These are phyloP conservation scores for Teratosphaeria zuluensis DNA, from an alignment of 2,329 filamentous ascomycete genomes.

Conservation along the genomic window DNA sequence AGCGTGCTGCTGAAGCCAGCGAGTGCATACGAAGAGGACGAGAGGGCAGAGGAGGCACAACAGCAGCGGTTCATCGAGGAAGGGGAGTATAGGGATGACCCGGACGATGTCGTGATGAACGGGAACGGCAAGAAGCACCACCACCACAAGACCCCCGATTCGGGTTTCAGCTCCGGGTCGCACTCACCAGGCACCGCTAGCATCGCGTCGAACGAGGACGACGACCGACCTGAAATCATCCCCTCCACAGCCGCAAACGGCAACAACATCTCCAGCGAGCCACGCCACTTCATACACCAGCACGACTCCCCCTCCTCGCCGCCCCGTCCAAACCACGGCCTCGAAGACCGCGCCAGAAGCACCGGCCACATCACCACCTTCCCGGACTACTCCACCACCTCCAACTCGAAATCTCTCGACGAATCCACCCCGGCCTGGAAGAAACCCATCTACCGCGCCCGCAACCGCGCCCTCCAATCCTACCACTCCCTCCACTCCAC, in stretches of 20 bases:
- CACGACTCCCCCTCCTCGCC: slow-evolving; percentile 20
- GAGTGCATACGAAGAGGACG: slow-evolving; percentile 58
- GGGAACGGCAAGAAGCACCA: background rate
- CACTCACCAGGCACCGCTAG: slow-evolving; percentile 31
- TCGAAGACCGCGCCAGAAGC: slow-evolving; percentile 25
- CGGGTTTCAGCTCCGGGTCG: slow-evolving; percentile 38
- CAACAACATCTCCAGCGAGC: slow-evolving; percentile 32
- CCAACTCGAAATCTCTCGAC: slow-evolving; percentile 5
- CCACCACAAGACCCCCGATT: slow-evolving; percentile 21
- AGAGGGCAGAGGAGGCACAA: slow-evolving; percentile 46
- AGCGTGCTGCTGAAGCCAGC: slow-evolving; percentile 86
- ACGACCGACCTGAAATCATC: slow-evolving; percentile 21
- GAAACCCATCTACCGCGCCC: slow-evolving; percentile 14
- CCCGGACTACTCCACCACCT: slow-evolving; percentile 23
- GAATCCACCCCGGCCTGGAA: slow-evolving; percentile 13
- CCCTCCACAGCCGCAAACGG: slow-evolving; percentile 40
- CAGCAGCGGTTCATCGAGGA: slow-evolving; percentile 32
- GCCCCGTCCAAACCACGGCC: slow-evolving; percentile 18
- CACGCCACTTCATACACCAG: slow-evolving; percentile 22
- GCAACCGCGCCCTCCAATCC: slow-evolving; percentile 11
- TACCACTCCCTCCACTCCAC: slow-evolving; percentile 16
- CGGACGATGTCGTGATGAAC: slow-evolving; percentile 31
- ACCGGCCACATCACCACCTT: slow-evolving; percentile 46
- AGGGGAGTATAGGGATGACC: slow-evolving; percentile 48
- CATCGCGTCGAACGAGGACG: slow-evolving; percentile 16